A percentile compares a stretch with the other conserved stretches of the same genome.
phyloP scores from a whole-genome alignment of 1,284 basidiomycete species.

The Leccinum solheimii region DNA sequence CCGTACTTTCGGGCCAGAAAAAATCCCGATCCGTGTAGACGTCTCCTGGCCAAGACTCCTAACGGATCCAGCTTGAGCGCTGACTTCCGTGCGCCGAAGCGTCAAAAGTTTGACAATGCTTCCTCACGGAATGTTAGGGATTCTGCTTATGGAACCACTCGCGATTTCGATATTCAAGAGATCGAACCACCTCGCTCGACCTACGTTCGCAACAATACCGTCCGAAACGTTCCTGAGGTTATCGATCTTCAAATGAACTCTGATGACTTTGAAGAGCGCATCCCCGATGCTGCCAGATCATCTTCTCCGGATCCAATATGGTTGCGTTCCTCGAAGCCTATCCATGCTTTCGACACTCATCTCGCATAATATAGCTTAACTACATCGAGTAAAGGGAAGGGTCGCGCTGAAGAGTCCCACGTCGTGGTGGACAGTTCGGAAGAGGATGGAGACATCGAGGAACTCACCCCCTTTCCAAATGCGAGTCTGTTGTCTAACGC shows the following conservation, averaged over 20 bases:
- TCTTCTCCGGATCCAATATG: conserved; percentile 30
- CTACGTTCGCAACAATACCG: conserved; percentile 1
- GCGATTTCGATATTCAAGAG: conserved; percentile 29
- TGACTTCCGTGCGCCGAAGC: conserved; percentile 18
- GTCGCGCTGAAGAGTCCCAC: conserved; percentile 11
- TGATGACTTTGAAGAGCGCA: conserved; percentile 26
- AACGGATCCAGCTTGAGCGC: not conserved
- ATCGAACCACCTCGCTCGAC: conserved; percentile 2
- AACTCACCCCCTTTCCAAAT: conserved; percentile 16
- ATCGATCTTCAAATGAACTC: conserved; percentile 17
- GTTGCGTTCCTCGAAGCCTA: not conserved
- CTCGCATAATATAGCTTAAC: conserved; percentile 13
- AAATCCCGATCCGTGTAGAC: conserved; percentile 1
- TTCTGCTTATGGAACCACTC: not conserved
- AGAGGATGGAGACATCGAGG: conserved; percentile 24
- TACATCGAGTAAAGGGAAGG: conserved; percentile 28
- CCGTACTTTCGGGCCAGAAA: conserved; percentile 15
- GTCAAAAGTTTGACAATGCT: conserved; percentile 15
- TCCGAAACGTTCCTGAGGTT: conserved; percentile 20
- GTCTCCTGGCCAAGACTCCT: conserved; percentile 18
- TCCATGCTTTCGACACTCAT: conserved; percentile 29
- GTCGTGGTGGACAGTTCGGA: conserved; percentile 24
- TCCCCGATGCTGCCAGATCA: conserved; percentile 13
- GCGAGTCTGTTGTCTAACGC: not conserved
- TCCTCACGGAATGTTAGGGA: conserved; percentile 6